phyloP scores from a whole-genome alignment of 2,329 filamentous ascomycete genomes.

The Pseudonectria foliicola region DNA sequence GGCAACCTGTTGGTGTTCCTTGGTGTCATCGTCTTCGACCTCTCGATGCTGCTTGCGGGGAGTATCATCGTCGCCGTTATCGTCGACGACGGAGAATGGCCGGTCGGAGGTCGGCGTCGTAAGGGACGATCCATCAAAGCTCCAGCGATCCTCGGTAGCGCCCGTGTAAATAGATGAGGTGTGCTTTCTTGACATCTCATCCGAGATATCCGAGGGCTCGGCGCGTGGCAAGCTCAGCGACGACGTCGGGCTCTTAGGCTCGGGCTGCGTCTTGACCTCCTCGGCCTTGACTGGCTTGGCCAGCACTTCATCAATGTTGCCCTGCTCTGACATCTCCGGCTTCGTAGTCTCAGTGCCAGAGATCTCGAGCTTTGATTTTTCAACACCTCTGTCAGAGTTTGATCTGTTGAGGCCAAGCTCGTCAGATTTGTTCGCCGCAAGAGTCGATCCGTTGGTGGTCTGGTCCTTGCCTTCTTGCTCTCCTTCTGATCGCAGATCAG shows the following conservation, averaged over 20 bases:
- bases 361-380: constrained; percentile 3
- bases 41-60: constrained; percentile 22
- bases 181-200: constrained; percentile 26
- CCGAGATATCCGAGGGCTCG: constrained; percentile 21
- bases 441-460: constrained; percentile 13
- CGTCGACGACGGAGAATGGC: constrained; percentile 26
- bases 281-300: constrained; percentile 2
- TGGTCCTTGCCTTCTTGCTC: constrained; percentile 13
- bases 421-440: constrained; percentile 5
- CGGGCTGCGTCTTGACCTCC: constrained; percentile 5
- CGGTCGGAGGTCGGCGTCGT: constrained; percentile 34
- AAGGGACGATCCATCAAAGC: constrained; percentile 29
- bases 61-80: constrained; percentile 24
- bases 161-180: constrained; percentile 32
- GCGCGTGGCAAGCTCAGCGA: constrained; percentile 9
- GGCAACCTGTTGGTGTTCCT: constrained; percentile 16
- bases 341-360: constrained; percentile 4
- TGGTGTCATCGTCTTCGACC: constrained; percentile 14
- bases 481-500: constrained; percentile 19
- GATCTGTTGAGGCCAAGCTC: constrained; percentile 7
- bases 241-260: constrained; percentile 7
- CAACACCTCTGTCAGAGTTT: neutral
- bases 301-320: constrained; percentile 3
- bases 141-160: constrained; percentile 31
- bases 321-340: constrained; percentile 13